phyloP scores from a whole-genome alignment of 768 basidiomycete genomes.

The Coprinellus micaceus region DNA sequence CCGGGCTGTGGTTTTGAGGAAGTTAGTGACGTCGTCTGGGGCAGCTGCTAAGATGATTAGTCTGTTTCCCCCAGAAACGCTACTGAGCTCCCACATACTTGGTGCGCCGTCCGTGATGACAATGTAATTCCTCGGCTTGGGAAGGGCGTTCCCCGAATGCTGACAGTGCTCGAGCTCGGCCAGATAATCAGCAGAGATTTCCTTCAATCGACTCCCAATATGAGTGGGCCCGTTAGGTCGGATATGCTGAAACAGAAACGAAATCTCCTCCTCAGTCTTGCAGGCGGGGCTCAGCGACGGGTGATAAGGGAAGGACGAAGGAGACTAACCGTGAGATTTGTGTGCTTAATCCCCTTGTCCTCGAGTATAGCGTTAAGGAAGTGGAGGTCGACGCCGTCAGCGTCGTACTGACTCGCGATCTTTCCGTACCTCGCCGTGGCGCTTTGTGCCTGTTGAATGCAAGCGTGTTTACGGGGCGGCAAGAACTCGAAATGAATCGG shows the following conservation, averaged over 20 bases:
- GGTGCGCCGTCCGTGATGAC: conserved; percentile 9
- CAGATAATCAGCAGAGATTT: not conserved
- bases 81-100: not conserved
- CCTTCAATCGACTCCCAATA: not conserved
- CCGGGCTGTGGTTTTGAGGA: not conserved
- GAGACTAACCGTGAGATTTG: not conserved
- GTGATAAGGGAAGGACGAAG: not conserved
- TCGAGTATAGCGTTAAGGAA: conserved; percentile 3
- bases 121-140: conserved; percentile 4
- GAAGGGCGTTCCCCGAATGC: not conserved
- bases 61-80: not conserved
- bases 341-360: not conserved
- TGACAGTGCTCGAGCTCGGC: not conserved
- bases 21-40: not conserved
- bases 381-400: conserved; percentile 7
- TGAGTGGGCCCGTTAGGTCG: not conserved
- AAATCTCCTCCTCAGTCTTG: not conserved
- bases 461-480: no score
- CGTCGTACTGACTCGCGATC: conserved; percentile 1
- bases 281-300: no score
- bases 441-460: not conserved
- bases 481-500: not conserved
- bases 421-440: not conserved
- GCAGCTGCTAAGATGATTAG: not conserved
- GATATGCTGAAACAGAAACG: not conserved